Base-by-base conservation (phyloP, 2,329 filamentous ascomycete genomes). In the Aspergillus alliaceus region DNA sequence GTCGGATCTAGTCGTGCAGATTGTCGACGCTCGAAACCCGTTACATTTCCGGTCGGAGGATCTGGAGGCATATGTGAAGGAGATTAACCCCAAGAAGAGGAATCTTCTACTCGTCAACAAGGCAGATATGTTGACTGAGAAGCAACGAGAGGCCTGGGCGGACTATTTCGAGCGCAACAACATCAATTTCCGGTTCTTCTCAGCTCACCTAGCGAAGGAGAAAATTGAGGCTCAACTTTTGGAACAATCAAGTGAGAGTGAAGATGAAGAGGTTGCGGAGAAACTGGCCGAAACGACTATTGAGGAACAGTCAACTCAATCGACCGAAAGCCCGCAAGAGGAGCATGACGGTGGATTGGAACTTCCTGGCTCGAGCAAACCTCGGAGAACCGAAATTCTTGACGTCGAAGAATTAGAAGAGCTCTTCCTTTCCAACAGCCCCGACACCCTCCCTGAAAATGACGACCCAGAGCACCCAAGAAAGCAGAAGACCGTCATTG, bases 101-200 rank as follows among this genome's bases (percentile, higher is more conserved):
- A 99, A 98, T 73, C 71, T 99, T 69, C 75, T 99, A 55, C 81
- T 99, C 54, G 93, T 99, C 70, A 99, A 99, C 82, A 99, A 99
- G 82, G 93, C 95, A 46, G 95, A 99, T 77, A 97, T 99, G 95
- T 93, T 99, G 90, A 96, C 93, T 1, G 75, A 86, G 48, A 86
- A 86, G 67, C 96, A 99, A 78, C 83, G 95, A 63, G 84, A 84
- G 63, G 81, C 83, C 0, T 99, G 95, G 95, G 93, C 93, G 3
- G 85, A 89, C 65, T 91, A 96, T 71, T 91, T 99, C 65, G 88
- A 88, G 65, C 80, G 86, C 65, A 86, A 89, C 25, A 86, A 87
- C 27, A 96, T 99, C 69, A 86, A 90, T 53, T 99, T 95, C 81
- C 90, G 89, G 67, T 99, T 98, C 80, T 99, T 99, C 80, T 99